Evolutionary conservation across 306 rosid species (phyloP).

Genomic region (Acacia crassicarpa): DNA sequence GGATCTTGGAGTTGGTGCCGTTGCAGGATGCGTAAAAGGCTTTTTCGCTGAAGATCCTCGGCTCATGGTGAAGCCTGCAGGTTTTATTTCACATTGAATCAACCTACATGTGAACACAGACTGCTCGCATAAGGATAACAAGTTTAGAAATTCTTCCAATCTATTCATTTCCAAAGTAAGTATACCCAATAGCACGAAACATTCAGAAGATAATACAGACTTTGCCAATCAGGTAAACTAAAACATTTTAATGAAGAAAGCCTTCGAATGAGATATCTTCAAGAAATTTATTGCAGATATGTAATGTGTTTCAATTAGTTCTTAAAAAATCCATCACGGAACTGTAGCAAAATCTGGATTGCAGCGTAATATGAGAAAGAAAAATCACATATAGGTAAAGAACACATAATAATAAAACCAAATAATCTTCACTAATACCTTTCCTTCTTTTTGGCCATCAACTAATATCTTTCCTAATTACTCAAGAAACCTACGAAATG

Average conservation of each 20-base stretch:
- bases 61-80: too few species aligned
- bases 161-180: neutral
- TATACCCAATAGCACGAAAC: neutral
- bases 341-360: neutral
- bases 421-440: neutral
- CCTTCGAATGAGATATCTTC: neutral
- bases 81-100: slow-evolving; percentile 33
- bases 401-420: neutral
- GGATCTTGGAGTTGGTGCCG: slow-evolving; percentile 29
- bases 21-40: slow-evolving; percentile 41
- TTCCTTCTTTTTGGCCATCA: neutral
- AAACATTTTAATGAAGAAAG: neutral
- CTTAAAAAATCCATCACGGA: neutral
- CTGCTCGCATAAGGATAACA: slow-evolving; percentile 11
- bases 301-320: neutral
- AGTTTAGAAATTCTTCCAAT: neutral
- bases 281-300: neutral
- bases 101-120: slow-evolving; percentile 13
- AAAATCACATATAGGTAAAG: neutral
- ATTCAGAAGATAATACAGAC: neutral
- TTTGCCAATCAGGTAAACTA: neutral
- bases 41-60: slow-evolving; percentile 66
- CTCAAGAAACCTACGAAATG: neutral
- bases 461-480: neutral
- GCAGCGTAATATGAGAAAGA: neutral